A percentile compares a stretch with the other conserved stretches of the same genome.
Conservation (phyloP, 169 alveolate genomes). For the Fabrea salina region DNA sequence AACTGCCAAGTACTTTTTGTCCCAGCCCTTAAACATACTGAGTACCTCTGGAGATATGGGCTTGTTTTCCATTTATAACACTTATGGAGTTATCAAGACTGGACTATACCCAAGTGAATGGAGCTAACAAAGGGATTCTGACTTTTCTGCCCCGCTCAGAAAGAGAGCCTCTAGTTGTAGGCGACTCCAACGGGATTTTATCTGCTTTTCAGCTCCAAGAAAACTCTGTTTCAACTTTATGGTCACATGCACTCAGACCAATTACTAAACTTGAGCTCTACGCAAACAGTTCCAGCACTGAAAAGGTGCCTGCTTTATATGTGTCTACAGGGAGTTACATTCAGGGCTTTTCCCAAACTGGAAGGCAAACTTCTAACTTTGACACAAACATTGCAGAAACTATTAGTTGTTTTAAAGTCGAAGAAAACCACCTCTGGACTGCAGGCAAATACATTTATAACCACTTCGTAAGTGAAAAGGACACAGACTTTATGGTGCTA, state of each 20-base stretch:
- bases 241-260: neutral
- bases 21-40: too few relatives aligned
- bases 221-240: neutral
- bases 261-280: neutral
- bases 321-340: constrained; percentile 45
- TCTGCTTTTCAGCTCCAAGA: neutral
- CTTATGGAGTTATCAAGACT: neutral
- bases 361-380: constrained; percentile 49
- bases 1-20: too few relatives aligned
- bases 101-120: constrained; percentile 19
- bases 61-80: too few relatives aligned
- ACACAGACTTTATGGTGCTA: constrained; percentile 42
- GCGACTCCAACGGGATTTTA: constrained; percentile 12
- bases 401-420: constrained; percentile 43
- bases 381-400: constrained; percentile 57
- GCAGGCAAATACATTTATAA: constrained; percentile 57
- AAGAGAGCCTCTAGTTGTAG: neutral
- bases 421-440: constrained; percentile 44
- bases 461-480: constrained; percentile 42
- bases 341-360: constrained; percentile 43
- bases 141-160: neutral
- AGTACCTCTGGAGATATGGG: too few relatives aligned
- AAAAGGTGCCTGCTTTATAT: neutral
- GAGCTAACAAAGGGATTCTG: neutral
- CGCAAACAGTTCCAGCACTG: neutral